Base-by-base conservation (phyloP, 225 moss, liverwort and hornwort genomes). In the Neckera pumila region DNA sequence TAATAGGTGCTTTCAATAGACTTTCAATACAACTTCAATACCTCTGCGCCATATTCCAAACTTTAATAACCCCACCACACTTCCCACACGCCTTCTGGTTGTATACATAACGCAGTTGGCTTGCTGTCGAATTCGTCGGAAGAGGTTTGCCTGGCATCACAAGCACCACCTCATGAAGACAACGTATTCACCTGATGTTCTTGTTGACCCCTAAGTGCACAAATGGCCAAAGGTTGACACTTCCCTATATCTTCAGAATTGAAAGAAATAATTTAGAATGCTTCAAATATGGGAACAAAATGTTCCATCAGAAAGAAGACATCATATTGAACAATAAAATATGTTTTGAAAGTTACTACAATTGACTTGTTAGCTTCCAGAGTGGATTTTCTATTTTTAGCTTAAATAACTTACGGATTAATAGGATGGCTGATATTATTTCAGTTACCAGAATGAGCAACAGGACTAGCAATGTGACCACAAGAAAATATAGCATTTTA, bases 21-120 rank as follows among this genome's bases (percentile, higher is more conserved):
- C 40, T 53, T 86, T 27, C 20, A 70, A 85, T 51, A 85, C n/a
- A 76, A 65, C 60, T 80, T 77, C 51, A 75, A 79, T 92, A 98
- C 98, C 98, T 96, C 80, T 95, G 88, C 40, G 95, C 94, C 84
- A 92, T 95, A 43, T 67, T 91, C 96, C 98, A 98, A 69, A 89
- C 92, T 89, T 92, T 95, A 40, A 98, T 92, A 73, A 88, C 56
- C 27, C 96, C 94, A 71, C 89, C 94, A 89, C 98, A 98, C 87
- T 94, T 92, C 79, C 89, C 90, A 89, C 98, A 98, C 25, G 88
- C 94, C 86, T 95, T 94, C 80, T 96, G 98, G 86, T 95, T 94
- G 82, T 98, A 98, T 12, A 98, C 94, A 89, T 96, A 98, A 70
- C 96, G 94, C 83, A 94, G 81, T 83, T 91, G 92, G 80, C 86